Percentiles rank a stretch among this genome's conserved stretches.
Conservation (phyloP, 768 basidiomycete genomes). For the Leccinum rimulosum region DNA sequence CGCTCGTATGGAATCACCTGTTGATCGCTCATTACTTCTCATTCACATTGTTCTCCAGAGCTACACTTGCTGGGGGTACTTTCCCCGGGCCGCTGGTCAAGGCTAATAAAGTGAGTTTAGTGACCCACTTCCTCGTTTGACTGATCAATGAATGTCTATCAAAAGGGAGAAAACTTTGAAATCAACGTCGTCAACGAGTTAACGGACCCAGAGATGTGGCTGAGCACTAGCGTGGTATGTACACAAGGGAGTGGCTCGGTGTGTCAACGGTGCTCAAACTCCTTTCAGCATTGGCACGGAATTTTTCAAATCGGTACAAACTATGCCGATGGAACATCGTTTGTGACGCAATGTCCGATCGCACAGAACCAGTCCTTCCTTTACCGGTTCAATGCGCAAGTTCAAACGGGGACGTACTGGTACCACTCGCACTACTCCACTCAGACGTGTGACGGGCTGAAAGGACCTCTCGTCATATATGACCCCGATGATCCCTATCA, state of each 20-base stretch:
- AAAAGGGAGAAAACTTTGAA: slow-evolving; percentile 38
- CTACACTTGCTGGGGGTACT: slow-evolving; percentile 38
- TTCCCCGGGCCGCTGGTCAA: slow-evolving; percentile 48
- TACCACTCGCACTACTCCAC: slow-evolving; percentile 41
- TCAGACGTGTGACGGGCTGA: slow-evolving; percentile 38
- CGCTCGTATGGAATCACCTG: slow-evolving; percentile 35
- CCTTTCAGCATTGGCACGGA: slow-evolving; percentile 54
- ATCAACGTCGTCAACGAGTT: slow-evolving; percentile 48
- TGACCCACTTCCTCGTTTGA: background rate
- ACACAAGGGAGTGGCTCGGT: background rate
- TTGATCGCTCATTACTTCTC: background rate
- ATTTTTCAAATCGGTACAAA: slow-evolving; percentile 44
- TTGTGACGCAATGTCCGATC: slow-evolving; percentile 36
- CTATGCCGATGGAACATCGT: slow-evolving; percentile 44
- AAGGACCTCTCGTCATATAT: slow-evolving; percentile 41
- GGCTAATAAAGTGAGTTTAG: slow-evolving; percentile 30
- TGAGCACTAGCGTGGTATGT: slow-evolving; percentile 45
- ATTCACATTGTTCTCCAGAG: slow-evolving; percentile 5
- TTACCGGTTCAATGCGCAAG: slow-evolving; percentile 14
- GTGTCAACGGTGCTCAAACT: background rate
- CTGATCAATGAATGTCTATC: background rate
- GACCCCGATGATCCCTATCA: slow-evolving; percentile 40
- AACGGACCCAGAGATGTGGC: slow-evolving; percentile 46
- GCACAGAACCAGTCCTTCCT: slow-evolving; percentile 23
- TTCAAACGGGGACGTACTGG: slow-evolving; percentile 32